Evolutionary conservation across 2,329 filamentous ascomycete species (phyloP).

Genomic region (Epichloe glyceriae): DNA sequence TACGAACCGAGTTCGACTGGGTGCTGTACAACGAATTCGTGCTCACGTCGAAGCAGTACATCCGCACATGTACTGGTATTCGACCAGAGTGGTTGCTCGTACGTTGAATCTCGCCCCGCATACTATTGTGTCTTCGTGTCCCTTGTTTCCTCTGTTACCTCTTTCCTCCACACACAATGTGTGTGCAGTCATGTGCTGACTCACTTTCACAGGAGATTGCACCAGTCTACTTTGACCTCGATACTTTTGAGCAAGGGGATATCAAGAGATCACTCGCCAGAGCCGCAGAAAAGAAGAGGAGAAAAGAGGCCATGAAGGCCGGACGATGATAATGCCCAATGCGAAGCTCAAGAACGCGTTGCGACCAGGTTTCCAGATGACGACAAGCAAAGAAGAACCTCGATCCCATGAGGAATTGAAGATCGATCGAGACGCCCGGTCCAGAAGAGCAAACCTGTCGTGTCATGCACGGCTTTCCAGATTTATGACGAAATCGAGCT

Average conservation of each 20-base stretch:
- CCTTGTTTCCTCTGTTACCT: neutral
- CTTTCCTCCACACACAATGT: conserved; percentile 1
- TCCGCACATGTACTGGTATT: conserved; percentile 83
- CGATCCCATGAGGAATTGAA: neutral
- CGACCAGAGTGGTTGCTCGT: conserved; percentile 90
- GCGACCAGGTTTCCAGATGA: neutral
- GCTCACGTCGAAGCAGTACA: conserved; percentile 94
- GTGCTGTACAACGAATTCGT: conserved; percentile 98
- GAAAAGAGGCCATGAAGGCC: conserved; percentile 44
- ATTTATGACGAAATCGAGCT: neutral
- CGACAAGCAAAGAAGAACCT: neutral
- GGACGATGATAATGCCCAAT: conserved; percentile 21
- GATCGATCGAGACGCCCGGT: neutral
- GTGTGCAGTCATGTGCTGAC: neutral
- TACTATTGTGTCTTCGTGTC: neutral
- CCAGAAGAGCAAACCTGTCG: neutral
- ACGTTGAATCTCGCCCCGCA: conserved; percentile 20
- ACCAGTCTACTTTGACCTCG: conserved; percentile 80
- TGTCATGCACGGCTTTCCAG: neutral
- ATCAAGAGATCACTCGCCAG: conserved; percentile 56
- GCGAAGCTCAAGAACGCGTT: neutral
- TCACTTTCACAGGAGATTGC: conserved; percentile 66
- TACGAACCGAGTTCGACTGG: conserved; percentile 86
- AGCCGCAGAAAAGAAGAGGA: conserved; percentile 45
- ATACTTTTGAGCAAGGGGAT: conserved; percentile 73